These are phyloP conservation scores for Fusarium globosum DNA, from an alignment of 2,329 filamentous ascomycete genomes.

Conservation along the genomic window DNA sequence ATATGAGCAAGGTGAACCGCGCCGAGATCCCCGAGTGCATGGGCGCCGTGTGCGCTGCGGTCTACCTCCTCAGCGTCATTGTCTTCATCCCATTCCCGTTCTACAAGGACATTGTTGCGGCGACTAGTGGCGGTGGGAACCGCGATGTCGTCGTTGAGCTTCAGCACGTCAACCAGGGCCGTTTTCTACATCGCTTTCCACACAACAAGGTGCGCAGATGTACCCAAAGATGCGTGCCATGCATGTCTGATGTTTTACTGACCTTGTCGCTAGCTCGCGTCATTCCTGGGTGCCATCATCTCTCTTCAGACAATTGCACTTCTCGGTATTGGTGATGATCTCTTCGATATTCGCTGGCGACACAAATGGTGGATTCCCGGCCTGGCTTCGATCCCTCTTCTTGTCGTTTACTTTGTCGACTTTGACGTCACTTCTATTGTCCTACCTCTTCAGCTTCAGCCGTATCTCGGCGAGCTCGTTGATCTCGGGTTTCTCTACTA, in stretches of 20 bases:
- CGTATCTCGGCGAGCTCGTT: conserved; percentile 85
- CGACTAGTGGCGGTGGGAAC: conserved; percentile 93
- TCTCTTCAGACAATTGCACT: conserved; percentile 91
- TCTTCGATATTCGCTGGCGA: conserved; percentile 98
- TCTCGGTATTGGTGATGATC: conserved; percentile 92
- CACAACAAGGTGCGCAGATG: conserved; percentile 79
- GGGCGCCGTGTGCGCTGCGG: conserved; percentile 91
- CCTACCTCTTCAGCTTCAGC: conserved; percentile 85
- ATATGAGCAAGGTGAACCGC: conserved; percentile 78
- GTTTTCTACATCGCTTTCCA: conserved; percentile 90
- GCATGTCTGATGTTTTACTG: neutral
- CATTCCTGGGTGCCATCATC: conserved; percentile 92
- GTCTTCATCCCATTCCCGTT: conserved; percentile 97
- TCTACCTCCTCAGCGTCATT: conserved; percentile 90
- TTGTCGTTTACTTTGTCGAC: conserved; percentile 98
- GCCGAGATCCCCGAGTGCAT: conserved; percentile 93
- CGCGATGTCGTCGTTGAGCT: conserved; percentile 83
- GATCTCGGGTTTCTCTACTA: conserved; percentile 90
- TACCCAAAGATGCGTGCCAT: neutral
- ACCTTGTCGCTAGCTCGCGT: conserved; percentile 74
- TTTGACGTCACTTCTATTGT: conserved; percentile 97
- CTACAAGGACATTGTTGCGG: conserved; percentile 96
- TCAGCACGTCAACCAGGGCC: conserved; percentile 80
- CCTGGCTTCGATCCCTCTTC: conserved; percentile 90
- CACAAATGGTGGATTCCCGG: conserved; percentile 99